Base-by-base conservation (phyloP, 1,284 basidiomycete species). In the Ceratobasidium sp. region DNA sequence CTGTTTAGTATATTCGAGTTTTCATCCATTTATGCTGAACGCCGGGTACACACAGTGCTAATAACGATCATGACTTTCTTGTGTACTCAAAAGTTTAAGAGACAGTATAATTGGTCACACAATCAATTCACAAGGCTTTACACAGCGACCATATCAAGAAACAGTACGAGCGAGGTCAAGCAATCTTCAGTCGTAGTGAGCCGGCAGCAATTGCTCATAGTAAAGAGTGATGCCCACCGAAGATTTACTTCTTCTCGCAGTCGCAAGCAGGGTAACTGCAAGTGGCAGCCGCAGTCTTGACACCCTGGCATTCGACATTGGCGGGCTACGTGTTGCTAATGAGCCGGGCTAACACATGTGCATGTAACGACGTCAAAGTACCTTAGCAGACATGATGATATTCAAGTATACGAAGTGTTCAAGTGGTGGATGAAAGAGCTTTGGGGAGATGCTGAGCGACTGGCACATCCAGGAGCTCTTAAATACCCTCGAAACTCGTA, bases 211-310 rank as follows among this genome's bases (percentile, higher is more conserved):
- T n/a, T n/a, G n/a, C n/a, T n/a, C n/a, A n/a, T n/a, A n/a, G n/a
- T n/a, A n/a, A n/a, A n/a, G n/a, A 46, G 44, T 46, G 13, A 6
- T 46, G 13, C 44, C 7, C 44, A 46, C 44, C 13, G 13, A 46
- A 46, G 7, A 7, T 46, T 46, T 46, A 46, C 44, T 46, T 46
- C 54, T 57, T 28, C 64, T 66, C 64, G 64, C 64, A 66, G 42
- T 46, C 64, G 66, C 66, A 68, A 12, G 56, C 42, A 23, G 70
- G 70, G 44, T 62, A 73, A 73, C 57, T 48, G 70, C 70, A 73
- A 28, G 56, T 50, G 54, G 20, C 23, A 62, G 68, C 40, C 2
- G 59, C 68, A n/a, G 70, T 40, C 57, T 61, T 62, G 42, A 73
- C 59, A 13, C 57, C 59, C 33, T 61, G 40, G 70, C 70, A 73